A percentile compares a stretch with the other conserved stretches of the same genome.
phyloP scores from a whole-genome alignment of 148 eudicot genomes.

The Agrostemma githago region DNA sequence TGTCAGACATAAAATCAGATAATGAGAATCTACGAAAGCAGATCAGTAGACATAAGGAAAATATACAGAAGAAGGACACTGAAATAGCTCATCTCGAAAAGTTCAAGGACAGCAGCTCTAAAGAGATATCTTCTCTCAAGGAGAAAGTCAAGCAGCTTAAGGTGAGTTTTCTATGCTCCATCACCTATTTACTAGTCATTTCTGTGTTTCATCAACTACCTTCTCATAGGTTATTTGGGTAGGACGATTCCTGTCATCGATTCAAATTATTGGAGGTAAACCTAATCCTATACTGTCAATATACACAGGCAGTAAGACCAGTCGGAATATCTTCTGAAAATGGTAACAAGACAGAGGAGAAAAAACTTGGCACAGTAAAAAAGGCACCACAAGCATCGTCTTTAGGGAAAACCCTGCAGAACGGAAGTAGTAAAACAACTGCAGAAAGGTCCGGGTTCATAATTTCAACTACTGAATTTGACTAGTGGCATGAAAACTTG shows the following conservation, averaged over 20 bases:
- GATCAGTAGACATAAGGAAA: constrained; percentile 40
- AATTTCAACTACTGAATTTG: background rate
- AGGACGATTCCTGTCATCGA: constrained; percentile 7
- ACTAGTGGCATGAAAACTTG: constrained; percentile 3
- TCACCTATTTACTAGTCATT: background rate
- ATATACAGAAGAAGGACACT: constrained; percentile 46
- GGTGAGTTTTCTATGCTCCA: constrained; percentile 22
- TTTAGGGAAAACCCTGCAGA: constrained; percentile 24
- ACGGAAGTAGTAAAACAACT: constrained; percentile 30
- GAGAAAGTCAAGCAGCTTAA: constrained; percentile 44
- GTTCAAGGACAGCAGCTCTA: constrained; percentile 31
- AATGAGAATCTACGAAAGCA: constrained; percentile 58
- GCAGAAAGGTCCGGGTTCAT: constrained; percentile 33
- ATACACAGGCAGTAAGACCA: constrained; percentile 35
- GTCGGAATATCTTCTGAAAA: constrained; percentile 30
- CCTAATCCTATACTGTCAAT: constrained; percentile 9
- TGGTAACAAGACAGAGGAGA: constrained; percentile 39
- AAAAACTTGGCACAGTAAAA: constrained; percentile 21
- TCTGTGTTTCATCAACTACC: background rate
- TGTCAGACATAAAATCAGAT: constrained; percentile 48
- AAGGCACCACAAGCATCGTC: constrained; percentile 27
- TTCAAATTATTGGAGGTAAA: constrained; percentile 6
- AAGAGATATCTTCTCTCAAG: constrained; percentile 27
- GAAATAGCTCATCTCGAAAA: constrained; percentile 35
- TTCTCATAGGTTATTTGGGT: background rate